Evolutionary conservation across 1,284 basidiomycete genomes (phyloP), one percentile per base, ranked within the genome.

Genomic region (Ustilago tritici): DNA sequence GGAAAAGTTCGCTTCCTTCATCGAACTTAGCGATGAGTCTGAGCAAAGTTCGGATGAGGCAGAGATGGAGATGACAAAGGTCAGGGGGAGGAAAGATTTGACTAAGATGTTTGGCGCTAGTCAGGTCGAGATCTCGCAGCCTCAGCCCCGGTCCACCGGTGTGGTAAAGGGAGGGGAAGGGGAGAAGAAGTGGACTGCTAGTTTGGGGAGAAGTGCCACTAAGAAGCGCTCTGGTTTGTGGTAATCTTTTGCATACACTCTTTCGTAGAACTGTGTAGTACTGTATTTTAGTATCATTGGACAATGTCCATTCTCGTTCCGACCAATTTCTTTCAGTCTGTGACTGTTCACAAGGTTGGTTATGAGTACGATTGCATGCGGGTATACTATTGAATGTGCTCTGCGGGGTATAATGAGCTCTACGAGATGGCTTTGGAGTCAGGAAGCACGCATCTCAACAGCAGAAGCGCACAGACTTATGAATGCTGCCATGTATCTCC

Each of bases 71-170:
- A 35, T 36, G n/a, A 28, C 36, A 8, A 38, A 56, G 46, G 32
- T 32, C 9, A 50, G 23, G 35, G 53, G 32, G 2, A 54, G 46
- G 52, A 77, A 77, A 34, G 74, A 77, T 36, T 49, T 77, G 47
- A 65, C 61, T 14, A 77, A 77, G 43, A 38, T 77, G 53, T 65
- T 77, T 40, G 74, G 74, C 32, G 69, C 68, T 10, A 59, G 54
- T 1, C 31, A 70, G 31, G 56, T 52, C 19, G 68, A 67, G 47
- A 58, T 76, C 11, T 47, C 60, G 2, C 61, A 62, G 31, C 8
- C 64, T 28, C 9, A 31, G 32, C 53, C 23, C 36, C n/a, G 19
- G 6, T 9, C 9, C 10, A 43, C 31, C 14, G 23, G 10, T 14
- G 47, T 28, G 47, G 6, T 9, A 32, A 23, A 28, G 35, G 23